Evolutionary conservation across 805 yeast species (phyloP), one percentile per base, ranked within the genome.

Genomic region (Barnettozyma wickerhamii): DNA sequence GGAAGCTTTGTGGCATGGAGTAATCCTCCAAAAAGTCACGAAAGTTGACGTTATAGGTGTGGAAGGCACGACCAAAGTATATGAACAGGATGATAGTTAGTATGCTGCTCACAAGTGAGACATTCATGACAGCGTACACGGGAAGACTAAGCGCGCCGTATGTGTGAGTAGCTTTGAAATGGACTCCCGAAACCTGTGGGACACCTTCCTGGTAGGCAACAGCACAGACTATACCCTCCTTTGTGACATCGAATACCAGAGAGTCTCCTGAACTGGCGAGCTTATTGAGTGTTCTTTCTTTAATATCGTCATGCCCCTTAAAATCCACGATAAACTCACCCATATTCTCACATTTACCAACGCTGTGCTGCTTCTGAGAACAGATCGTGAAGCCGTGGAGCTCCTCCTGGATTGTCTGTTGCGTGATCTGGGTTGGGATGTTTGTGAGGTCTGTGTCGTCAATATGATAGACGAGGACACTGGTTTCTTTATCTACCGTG

Each of bases 331-430:
- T 40, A 30, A 47, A 49, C 27, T 41, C 44, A 2, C 53, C 53
- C 5, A 45, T 27, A 9, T 30, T 30, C 2, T 35, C 35, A 33
- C 53, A 47, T 2, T 30, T 28, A 4, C 50, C 48, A 15, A 29
- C 39, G 9, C 39, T 33, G 17, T 14, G n/a, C 14, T 30, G 30
- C 37, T 47, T 38, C 30, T 38, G 42, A 1, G 53, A 33, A 28
- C 53, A 49, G 5, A 49, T 24, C 12, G 46, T 27, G 23, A 49
- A 47, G 6, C 51, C 51, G 9, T 30, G 17, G 4, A 30, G 28
- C 19, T 41, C 48, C 12, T 14, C 4, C 10, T n/a, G 23, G 3
- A 49, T 14, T 7, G 13, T 18, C 7, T 38, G 34, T 5, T 47
- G 43, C 4, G 29, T 30, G 10, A 45, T 36, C 4, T 19, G 6